phyloP scores from a whole-genome alignment of 2,329 filamentous ascomycete species.

The Triangularia setosa region DNA sequence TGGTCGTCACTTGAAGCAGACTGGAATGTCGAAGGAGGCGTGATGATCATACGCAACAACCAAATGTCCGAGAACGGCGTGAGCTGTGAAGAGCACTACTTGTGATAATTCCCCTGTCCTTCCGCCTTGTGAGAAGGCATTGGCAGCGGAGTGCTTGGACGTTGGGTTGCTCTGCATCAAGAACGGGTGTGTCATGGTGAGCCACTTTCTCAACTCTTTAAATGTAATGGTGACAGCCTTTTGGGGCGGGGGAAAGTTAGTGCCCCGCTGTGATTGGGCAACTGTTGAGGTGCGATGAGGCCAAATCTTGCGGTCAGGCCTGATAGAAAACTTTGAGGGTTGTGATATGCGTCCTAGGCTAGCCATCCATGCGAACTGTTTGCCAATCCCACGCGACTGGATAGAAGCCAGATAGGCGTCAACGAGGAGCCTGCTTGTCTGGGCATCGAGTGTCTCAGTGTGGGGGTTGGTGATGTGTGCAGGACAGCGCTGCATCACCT shows the following conservation, averaged over 20 bases:
- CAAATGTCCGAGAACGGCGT: background rate
- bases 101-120: background rate
- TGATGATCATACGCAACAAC: background rate
- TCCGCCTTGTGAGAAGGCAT: background rate
- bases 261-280: conserved; percentile 1
- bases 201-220: background rate
- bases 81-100: background rate
- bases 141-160: background rate
- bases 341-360: background rate
- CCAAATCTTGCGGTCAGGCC: conserved; percentile 3
- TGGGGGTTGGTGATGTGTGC: background rate
- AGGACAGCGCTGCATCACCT: background rate
- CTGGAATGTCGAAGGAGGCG: background rate
- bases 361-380: background rate
- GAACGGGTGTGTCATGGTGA: conserved; percentile 9
- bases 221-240: background rate
- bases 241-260: background rate
- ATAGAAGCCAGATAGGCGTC: background rate
- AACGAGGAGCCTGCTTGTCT: background rate
- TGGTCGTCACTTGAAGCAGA: background rate
- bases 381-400: background rate
- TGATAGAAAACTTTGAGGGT: background rate
- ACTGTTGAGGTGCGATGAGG: background rate
- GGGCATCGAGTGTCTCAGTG: background rate
- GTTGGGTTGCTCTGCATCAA: conserved; percentile 22